Evolutionary conservation across 495 filamentous ascomycete species (phyloP).

Genomic region (Darksidea phi): DNA sequence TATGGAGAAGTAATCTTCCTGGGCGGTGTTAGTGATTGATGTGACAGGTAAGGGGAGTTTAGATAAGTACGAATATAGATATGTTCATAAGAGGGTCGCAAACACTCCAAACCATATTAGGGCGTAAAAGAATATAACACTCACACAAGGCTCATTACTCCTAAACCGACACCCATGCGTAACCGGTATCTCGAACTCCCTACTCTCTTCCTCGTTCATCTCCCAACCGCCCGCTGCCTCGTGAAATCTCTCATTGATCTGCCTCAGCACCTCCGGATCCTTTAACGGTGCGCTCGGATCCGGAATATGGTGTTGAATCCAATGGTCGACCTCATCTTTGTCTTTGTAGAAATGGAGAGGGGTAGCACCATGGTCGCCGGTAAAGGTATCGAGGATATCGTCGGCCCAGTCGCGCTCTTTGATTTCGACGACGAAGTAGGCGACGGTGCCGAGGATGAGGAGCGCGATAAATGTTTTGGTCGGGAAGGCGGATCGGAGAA

Average conservation of each 20-base stretch:
- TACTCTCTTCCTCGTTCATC: slow-evolving; percentile 17
- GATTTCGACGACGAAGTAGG: neutral
- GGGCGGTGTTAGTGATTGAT: neutral
- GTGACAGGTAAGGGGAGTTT: no score
- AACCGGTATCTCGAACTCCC: slow-evolving; percentile 18
- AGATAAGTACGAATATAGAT: no score
- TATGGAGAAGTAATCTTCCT: slow-evolving; percentile 26
- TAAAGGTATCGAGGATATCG: neutral
- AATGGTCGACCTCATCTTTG: slow-evolving; percentile 4
- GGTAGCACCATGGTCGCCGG: neutral
- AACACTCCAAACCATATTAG: neutral
- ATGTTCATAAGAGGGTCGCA: neutral
- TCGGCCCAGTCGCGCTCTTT: neutral
- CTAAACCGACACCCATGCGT: slow-evolving; percentile 19
- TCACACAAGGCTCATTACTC: slow-evolving; percentile 18
- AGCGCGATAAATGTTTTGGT: slow-evolving; percentile 9
- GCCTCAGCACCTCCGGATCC: slow-evolving; percentile 1
- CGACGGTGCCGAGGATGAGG: slow-evolving; percentile 1
- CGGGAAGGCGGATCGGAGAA: slow-evolving; percentile 12
- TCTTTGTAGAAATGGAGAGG: slow-evolving; percentile 13
- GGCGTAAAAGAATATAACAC: neutral
- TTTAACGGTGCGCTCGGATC: neutral
- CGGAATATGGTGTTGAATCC: slow-evolving; percentile 2
- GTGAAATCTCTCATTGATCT: slow-evolving; percentile 3
- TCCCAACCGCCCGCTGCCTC: slow-evolving; percentile 1